Base-by-base conservation (phyloP, 129 eudicot species). In the Deinandra increscens region DNA sequence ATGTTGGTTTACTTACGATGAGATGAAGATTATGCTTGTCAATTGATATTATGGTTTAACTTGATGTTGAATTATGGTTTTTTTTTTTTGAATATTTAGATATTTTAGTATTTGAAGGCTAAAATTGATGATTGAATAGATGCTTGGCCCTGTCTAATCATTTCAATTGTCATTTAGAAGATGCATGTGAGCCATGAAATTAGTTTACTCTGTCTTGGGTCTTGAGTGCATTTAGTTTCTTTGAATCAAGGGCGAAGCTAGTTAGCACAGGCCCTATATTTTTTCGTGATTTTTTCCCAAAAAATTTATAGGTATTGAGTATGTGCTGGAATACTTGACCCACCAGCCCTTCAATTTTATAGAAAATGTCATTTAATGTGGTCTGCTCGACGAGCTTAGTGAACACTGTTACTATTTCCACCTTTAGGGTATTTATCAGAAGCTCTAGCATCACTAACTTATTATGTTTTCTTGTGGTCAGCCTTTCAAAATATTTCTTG, bases 371-470 rank as follows among this genome's bases (percentile, higher is more conserved):
- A n/a, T 46, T n/a, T 50, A 50, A 7, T 15, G 58, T 50, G 58
- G 58, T 7, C 20, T 6, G 20, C 17, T 49, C 15, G 17, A 68
- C 7, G 5, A 50, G 20, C 34, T 67, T 68, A 29, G 49, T 68
- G 72, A 49, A 14, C 45, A 66, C n/a, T 17, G 59, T 15, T 20
- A 29, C 15, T 33, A 2, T 56, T 56, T 4, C 13, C 61, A 51
- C 51, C 12, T 67, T 26, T 33, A 9, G 75, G 29, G 23, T 41
- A 10, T 17, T 15, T 18, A 34, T 19, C 4, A 4, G 11, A 13
- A 36, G 33, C 9, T 70, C 54, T 55, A 53, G 44, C 31, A 41
- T 42, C 59, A 44, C 22, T 38, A 70, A 41, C 39, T 56, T 46
- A 7, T 33, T 72, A 4, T 3, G 38, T 60, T 72, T 60, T 62